Base-by-base conservation (phyloP, 2,329 filamentous ascomycete species). In the Alternaria hordeiaustralica region DNA sequence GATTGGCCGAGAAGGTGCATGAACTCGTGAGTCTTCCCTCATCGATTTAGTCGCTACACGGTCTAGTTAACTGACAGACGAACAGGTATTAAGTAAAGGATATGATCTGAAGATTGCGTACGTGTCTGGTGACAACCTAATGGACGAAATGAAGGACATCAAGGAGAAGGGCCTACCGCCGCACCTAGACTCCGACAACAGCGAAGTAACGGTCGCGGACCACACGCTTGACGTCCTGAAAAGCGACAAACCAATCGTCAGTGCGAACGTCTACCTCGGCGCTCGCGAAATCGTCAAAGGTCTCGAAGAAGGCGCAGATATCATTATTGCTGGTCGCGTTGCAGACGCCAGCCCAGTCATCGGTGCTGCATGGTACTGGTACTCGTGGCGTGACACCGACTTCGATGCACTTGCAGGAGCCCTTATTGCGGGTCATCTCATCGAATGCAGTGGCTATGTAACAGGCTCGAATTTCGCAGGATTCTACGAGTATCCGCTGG, bases 391-490 rank as follows among this genome's bases (percentile, higher is more conserved):
- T 0, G 80, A 83, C 15, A 80, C 77, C 0, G 80, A 84, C 23
- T 86, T 83, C 20, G 82, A 88, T 61, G 68, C 78, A 18, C 78
- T 89, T 5, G 87, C 82, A 1, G 80, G 79, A 41, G 75, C 82
- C 2, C 78, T 83, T 8, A 78, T 83, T 30, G 80, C 79, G 2
- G 82, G 82, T 2, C 81, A 83, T 68, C 65, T 84, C 18, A 82
- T 83, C 43, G 82, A 84, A 60, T 84, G 82, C 58, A 77, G 75
- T 41, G 78, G 75, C 41, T 88, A 88, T 58, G 84, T 84, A 3
- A 85, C 84, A 0, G 87, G 86, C 0, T 83, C 78, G 0, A 88
- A 88, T 65, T 88, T 87, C 63, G 80, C 85, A 0, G 87, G 85
- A 0, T 87, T 84, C 57, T 79, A 84, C 33, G 81, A 83, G 3